Conservation (phyloP, 108 stramenopile genomes). For the Discostella pseudostelligera region DNA sequence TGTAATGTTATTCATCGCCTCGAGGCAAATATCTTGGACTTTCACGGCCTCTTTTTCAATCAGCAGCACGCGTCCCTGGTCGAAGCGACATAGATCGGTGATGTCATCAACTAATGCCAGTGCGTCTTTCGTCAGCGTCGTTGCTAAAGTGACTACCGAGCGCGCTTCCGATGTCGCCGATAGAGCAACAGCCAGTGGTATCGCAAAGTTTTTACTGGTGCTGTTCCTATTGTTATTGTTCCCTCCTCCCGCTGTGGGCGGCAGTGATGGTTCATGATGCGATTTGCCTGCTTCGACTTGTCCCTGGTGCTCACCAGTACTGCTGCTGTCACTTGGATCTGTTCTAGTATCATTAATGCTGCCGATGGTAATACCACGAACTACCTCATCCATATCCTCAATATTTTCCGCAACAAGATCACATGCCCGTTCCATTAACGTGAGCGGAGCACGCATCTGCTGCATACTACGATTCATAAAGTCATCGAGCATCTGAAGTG, state of each 20-base stretch:
- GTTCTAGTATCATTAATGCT: no score
- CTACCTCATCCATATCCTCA: constrained; percentile 41
- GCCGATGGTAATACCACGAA: constrained; percentile 10
- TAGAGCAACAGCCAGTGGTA: constrained; percentile 22
- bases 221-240: not conserved
- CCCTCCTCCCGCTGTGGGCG: not conserved
- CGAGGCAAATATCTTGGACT: constrained; percentile 32
- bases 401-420: constrained; percentile 39
- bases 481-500: constrained; percentile 31
- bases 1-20: constrained; percentile 21
- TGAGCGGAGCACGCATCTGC: constrained; percentile 46
- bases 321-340: not conserved
- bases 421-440: constrained; percentile 43
- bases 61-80: constrained; percentile 36
- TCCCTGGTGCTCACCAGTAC: no score
- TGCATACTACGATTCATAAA: constrained; percentile 56
- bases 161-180: constrained; percentile 38
- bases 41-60: constrained; percentile 43
- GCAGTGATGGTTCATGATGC: no score
- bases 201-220: not conserved
- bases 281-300: no score
- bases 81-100: constrained; percentile 45
- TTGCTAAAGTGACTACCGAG: constrained; percentile 30
- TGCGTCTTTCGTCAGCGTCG: constrained; percentile 39
- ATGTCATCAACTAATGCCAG: constrained; percentile 43